Evolutionary conservation across 345 rosid species (phyloP), one percentile per base, ranked within the genome.

Genomic region (Eucalyptus marginata): DNA sequence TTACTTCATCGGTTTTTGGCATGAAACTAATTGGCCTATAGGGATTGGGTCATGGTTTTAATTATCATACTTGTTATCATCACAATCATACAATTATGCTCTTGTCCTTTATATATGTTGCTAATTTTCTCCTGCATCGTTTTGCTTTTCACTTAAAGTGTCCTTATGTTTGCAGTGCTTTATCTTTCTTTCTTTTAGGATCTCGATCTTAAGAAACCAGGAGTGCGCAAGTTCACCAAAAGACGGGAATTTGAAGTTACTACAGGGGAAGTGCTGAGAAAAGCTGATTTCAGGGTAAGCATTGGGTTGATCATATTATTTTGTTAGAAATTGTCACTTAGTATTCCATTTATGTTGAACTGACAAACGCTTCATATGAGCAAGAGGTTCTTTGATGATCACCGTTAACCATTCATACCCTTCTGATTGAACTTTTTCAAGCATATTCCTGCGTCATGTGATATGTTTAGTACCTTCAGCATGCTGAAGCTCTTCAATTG

Each of bases 221-320:
- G 91, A 47, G 89, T 89, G 50, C 90, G 86, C 29, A 93, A 71
- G 51, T 90, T 91, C 88, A 16, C 71, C 40, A 89, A 40, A 91
- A 90, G 87, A 36, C n/a, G 3, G 29, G 92, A 93, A 86, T 91
- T 93, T 91, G 92, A 94, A 86, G 89, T 93, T 88, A 94, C 97
- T 49, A 97, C 98, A 0, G 91, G 89, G 59, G 97, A 95, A 93
- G 98, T 92, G 90, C 91, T 95, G 64, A 66, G 56, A 89, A 93
- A 93, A 87, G 99, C 97, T 88, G 98, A 96, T 93, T 97, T 97
- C 91, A 92, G 98, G 97, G 99, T 95, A 90, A 94, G 96, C 90
- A 44, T n/a, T 68, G 17, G 40, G 29, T 49, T 59, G 36, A 40
- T 81, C 84, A 24, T 66, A 44, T 43, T 47, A 24, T 27, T 84